A percentile compares a stretch with the other conserved stretches of the same genome.
Conservation (phyloP, 208 protist genomes). For the Leishmania mexicana region DNA sequence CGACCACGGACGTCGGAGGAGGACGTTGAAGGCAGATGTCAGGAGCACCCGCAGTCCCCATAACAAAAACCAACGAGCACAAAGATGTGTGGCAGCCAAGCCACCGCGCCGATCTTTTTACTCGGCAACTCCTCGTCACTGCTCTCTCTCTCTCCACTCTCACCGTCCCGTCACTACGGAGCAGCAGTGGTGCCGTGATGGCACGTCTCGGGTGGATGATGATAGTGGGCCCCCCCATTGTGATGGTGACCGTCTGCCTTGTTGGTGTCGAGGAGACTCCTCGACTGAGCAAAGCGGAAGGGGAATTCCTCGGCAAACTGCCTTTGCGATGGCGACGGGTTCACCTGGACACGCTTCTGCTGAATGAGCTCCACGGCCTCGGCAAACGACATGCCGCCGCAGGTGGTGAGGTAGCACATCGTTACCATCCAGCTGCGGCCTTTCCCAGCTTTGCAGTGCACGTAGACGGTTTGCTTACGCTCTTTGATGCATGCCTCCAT, state of each 20-base stretch:
- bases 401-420: slow-evolving; percentile 87
- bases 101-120: not conserved
- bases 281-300: slow-evolving; percentile 44
- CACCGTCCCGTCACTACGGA: not conserved
- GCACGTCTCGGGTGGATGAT: not conserved
- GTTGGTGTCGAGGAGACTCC: slow-evolving; percentile 27
- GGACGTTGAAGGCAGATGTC: not conserved
- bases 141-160: not conserved
- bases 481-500: slow-evolving; percentile 58
- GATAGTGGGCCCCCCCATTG: not conserved
- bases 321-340: slow-evolving; percentile 62
- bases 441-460: slow-evolving; percentile 93
- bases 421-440: slow-evolving; percentile 89
- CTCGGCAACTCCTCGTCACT: not conserved
- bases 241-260: not conserved
- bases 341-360: slow-evolving; percentile 63
- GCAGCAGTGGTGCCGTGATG: not conserved
- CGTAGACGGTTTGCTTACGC: slow-evolving; percentile 59
- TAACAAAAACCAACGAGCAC: not conserved
- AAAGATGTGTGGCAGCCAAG: not conserved
- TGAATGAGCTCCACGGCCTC: slow-evolving; percentile 51
- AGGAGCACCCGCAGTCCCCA: not conserved
- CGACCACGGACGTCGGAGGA: not conserved
- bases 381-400: slow-evolving; percentile 60
- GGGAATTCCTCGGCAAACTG: slow-evolving; percentile 66